Conservation (phyloP, 2,329 filamentous ascomycete species). For the Aspergillus sp. region DNA sequence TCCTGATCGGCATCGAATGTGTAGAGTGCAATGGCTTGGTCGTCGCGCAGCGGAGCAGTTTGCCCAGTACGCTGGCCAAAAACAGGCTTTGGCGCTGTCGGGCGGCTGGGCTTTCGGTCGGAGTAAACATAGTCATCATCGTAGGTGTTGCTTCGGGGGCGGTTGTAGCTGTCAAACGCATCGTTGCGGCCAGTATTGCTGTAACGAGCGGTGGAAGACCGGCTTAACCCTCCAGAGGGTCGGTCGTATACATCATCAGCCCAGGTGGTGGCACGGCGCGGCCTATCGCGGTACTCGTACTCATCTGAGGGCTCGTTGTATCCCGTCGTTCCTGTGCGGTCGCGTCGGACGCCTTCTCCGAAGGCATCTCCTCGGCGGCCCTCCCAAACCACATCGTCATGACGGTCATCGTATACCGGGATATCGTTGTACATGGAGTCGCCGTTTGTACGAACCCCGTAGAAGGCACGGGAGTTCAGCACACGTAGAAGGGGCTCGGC, state of each 20-base stretch:
- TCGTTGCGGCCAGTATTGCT: constrained; percentile 27
- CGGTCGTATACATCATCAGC: constrained; percentile 55
- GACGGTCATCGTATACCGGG: constrained; percentile 81
- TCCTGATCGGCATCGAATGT: constrained; percentile 94
- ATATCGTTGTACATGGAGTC: constrained; percentile 90
- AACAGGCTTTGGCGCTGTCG: constrained; percentile 86
- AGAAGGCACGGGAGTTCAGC: constrained; percentile 83
- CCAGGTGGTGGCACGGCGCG: constrained; percentile 54
- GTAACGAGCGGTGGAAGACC: constrained; percentile 41
- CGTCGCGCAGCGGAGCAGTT: constrained; percentile 51
- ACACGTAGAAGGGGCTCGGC: constrained; percentile 84
- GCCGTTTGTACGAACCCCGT: constrained; percentile 60
- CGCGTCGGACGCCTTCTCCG: constrained; percentile 66
- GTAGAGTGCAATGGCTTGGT: constrained; percentile 88
- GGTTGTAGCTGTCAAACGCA: constrained; percentile 36
- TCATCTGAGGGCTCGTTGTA: constrained; percentile 50
- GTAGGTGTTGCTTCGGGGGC: constrained; percentile 44
- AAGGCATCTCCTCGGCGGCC: constrained; percentile 71
- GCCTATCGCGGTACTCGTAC: constrained; percentile 61
- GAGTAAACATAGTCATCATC: constrained; percentile 59
- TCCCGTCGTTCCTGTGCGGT: constrained; percentile 53
- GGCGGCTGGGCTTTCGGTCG: constrained; percentile 72
- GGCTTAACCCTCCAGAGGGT: constrained; percentile 37
- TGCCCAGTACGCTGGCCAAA: constrained; percentile 61
- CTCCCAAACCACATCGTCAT: constrained; percentile 85